Base-by-base conservation (phyloP, 2,329 filamentous ascomycete genomes). In the Aspergillus oerlinghausenensis region DNA sequence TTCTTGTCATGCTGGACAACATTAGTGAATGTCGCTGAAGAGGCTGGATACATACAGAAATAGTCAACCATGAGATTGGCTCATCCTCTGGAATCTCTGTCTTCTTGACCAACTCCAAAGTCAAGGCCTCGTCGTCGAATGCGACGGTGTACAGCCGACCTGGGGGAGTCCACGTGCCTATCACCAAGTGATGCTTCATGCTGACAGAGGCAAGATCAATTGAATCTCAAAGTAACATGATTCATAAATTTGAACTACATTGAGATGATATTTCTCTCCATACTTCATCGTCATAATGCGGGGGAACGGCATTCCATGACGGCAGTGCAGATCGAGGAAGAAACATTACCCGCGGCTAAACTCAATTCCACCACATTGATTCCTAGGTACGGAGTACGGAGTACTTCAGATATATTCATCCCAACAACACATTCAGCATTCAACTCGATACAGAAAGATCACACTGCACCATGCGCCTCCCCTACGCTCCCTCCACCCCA, bases 41-140 rank as follows among this genome's bases (percentile, higher is more conserved):
- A 7, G 49, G 49, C 6, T 47, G 25, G 28, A 25, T 19, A 68
- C 87, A 76, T 79, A 91, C 89, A 72, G 90, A 88, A 68, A 95
- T 93, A 17, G 90, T 88, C 88, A 96, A 93, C 91, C 91, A 96
- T 58, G 90, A 95, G 63, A 96, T 94, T 7, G 91, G 89, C 75
- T 96, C 90, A 62, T 93, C 88, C 52, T 88, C 76, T 4, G 90
- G 88, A 55, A 95, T 94, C 57, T 86, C 84, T 1, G 90, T 94
- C 65, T 88, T 86, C 78, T 93, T 92, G 69, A 95, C 77, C 67
- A 94, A 75, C 63, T 87, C 83, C 59, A 95, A 76, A 6, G 86
- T 87, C 62, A 92, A 78, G 42, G 84, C 85, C 74, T 92, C 88
- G 65, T 93, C 90, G 76, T 96, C 89, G 70, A 96, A 96, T 59